Base-by-base conservation (phyloP, 108 stramenopile genomes). In the Skeletonema costatum region DNA sequence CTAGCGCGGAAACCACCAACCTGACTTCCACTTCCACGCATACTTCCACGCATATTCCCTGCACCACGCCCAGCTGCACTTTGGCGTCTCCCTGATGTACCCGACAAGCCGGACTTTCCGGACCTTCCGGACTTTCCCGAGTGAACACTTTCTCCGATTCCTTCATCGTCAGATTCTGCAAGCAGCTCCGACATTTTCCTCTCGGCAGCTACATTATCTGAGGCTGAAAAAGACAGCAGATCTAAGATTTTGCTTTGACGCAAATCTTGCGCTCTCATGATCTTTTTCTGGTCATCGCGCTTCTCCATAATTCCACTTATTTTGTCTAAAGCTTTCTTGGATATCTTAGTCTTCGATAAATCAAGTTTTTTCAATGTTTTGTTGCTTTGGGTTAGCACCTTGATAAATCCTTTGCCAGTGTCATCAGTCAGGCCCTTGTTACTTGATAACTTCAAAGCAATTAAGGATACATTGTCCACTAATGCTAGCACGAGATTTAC, bases 381-480 rank as follows among this genome's bases (percentile, higher is more conserved):
- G 19, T 74, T 74, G 35, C 53, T 66, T 39, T 74, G 64, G 11
- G 35, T 75, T 32, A 61, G 32, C 5, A 50, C 17, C 32, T 56
- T 58, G 14, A 70, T 48, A 30, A 56, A 63, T 1, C 61, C 48
- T 53, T 39, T 61, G 21, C 58, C 33, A 30, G 60, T 56, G 35
- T 68, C 60, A 29, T 78, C 77, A 14, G 63, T 71, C 19, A 70
- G 30, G 17, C 61, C 77, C 17, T 46, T 71, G 44, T 78, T 78
- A 33, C 31, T 66, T 41, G 33, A 46, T 16, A 78, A 35, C 42
- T 78, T 50, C 56, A 78, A 60, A 2, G 66, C 42, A 17, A 63
- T 38, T n/a, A 76, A 32, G 8, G 66, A 60, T 32, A 61, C 56
- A 60, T 78, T 78, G 11, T 78, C 77, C 11, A 78, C 77, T 29